Evolutionary conservation across 164 flowering plant genomes (phyloP).

Genomic region (Protea cynaroides): DNA sequence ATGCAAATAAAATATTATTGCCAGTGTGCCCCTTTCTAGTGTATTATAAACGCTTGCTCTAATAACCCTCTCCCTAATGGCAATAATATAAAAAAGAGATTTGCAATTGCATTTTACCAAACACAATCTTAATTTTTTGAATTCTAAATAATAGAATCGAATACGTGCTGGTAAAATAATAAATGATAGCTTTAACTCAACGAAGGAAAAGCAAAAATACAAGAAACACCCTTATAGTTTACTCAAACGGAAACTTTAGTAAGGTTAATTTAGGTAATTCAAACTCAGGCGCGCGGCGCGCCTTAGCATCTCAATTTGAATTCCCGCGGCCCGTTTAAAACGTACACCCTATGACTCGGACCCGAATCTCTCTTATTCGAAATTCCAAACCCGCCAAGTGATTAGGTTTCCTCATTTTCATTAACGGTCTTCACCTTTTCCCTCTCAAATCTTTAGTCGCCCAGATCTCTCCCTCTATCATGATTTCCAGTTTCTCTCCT

Average conservation of each 20-base stretch:
- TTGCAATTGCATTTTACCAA: too few relatives aligned
- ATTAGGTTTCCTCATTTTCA: background rate
- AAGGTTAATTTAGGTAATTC: background rate
- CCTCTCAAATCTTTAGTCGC: constrained; percentile 2
- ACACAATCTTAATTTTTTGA: too few relatives aligned
- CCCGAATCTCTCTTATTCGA: constrained; percentile 8
- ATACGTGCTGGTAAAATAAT: too few relatives aligned
- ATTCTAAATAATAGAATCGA: too few relatives aligned
- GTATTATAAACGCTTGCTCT: too few relatives aligned
- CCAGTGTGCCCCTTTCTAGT: too few relatives aligned
- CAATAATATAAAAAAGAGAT: too few relatives aligned
- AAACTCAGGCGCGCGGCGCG: background rate
- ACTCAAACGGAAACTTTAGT: background rate
- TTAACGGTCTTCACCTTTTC: constrained; percentile 10
- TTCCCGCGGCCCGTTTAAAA: constrained; percentile 11
- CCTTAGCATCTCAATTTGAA: constrained; percentile 9
- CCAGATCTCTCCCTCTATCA: constrained; percentile 3
- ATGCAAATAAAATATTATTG: too few relatives aligned
- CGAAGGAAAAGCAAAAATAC: background rate
- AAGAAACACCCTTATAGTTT: background rate
- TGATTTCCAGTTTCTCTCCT: background rate
- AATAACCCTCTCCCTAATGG: too few relatives aligned
- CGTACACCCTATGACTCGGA: background rate
- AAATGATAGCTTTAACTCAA: background rate
- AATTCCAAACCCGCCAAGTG: constrained; percentile 17